Evolutionary conservation across 2,329 filamentous ascomycete species (phyloP), one percentile per base, ranked within the genome.

Genomic region (Geosmithia morbida): DNA sequence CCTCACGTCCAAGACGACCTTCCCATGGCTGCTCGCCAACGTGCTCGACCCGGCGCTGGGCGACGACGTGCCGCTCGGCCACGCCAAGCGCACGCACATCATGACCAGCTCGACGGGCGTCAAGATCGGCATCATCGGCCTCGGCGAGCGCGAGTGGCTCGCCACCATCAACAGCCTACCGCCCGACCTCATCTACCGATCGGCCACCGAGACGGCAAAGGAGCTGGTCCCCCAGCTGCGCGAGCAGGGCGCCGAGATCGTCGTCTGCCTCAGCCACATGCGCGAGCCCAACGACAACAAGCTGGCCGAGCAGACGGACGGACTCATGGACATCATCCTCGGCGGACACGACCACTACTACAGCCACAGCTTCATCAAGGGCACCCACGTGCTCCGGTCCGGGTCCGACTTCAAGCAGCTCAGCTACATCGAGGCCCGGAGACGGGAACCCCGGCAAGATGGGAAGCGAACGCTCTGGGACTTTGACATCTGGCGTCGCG

Each of bases 341-440:
- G 87, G 88, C 45, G 88, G 88, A 0, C 88, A 95, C 57, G 89
- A 95, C 56, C 89, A 96, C 60, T 92, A 83, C 64, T 95, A 95
- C 59, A 74, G 74, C 16, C 87, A 95, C 63, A 76, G 72, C 48
- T 58, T 88, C 48, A 74, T 92, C 61, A 88, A 89, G 51, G 83
- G 82, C 8, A 85, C 79, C 0, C 88, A 95, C 56, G 77, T 94
- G 2, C 68, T 96, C n/a, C 78, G 89, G 2, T 94, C 86, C 0
- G 88, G 89, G 1, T 87, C 82, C 17, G 89, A 96, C 61, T 96
- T 95, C 66, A 94, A 92, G 65, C 85, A 96, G 60, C 69, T 95
- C 33, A 92, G 85, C 59, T 94, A 94, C 58, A 75, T 96, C 46
- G 86, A 94, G 61, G 84, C 79, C 1, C 77, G 85, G 54, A 72